Conservation (phyloP, 495 filamentous ascomycete species). For the Tuber calosporum region DNA sequence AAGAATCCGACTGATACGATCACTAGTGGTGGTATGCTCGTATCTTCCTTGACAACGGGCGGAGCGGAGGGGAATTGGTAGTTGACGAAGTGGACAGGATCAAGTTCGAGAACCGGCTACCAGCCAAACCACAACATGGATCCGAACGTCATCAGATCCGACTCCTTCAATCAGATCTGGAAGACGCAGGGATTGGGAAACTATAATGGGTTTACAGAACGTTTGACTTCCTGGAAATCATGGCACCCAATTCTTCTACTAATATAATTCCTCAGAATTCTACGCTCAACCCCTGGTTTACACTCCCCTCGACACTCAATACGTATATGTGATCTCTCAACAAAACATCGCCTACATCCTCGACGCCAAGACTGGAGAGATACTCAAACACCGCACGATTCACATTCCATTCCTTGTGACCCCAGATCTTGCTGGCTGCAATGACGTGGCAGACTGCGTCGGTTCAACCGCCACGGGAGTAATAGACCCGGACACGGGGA, state of each 20-base stretch:
- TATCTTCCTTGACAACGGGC: neutral
- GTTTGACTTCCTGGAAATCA: constrained; percentile 4
- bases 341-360: constrained; percentile 48
- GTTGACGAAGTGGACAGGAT: constrained; percentile 22
- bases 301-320: constrained; percentile 42
- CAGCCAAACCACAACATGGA: constrained; percentile 37
- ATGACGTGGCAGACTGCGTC: constrained; percentile 46
- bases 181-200: constrained; percentile 32
- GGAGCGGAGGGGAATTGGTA: neutral
- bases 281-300: constrained; percentile 41
- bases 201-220: constrained; percentile 40
- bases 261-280: constrained; percentile 25
- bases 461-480: constrained; percentile 49
- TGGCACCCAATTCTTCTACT: neutral
- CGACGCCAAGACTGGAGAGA: constrained; percentile 47
- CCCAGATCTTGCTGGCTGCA: constrained; percentile 46
- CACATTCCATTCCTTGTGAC: constrained; percentile 46
- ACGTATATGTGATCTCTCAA: constrained; percentile 47
- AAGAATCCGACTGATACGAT: constrained; percentile 40
- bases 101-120: constrained; percentile 30
- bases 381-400: constrained; percentile 45
- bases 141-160: constrained; percentile 34
- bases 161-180: constrained; percentile 39
- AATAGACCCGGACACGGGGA: constrained; percentile 48
- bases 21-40: constrained; percentile 33